These are phyloP conservation scores for Entomortierella lignicola DNA, from an alignment of 192 early-diverging fungal genomes.

Conservation along the genomic window DNA sequence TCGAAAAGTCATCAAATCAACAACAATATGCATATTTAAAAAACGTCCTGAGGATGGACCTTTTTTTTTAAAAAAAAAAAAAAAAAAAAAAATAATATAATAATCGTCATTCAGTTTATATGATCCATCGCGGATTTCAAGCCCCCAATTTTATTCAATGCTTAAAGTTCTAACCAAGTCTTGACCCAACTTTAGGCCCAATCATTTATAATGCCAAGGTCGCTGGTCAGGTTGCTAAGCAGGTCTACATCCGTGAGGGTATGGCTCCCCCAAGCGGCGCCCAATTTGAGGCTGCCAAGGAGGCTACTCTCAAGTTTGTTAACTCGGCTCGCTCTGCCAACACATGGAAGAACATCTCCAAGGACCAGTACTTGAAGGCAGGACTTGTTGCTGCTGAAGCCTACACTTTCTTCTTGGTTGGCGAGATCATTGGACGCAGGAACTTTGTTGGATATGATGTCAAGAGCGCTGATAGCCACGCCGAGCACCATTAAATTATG, in stretches of 20 bases:
- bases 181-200: constrained; percentile 15
- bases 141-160: background rate
- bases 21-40: background rate
- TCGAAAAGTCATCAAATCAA: background rate
- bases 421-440: constrained; percentile 73
- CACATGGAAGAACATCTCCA: constrained; percentile 59
- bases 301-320: constrained; percentile 53
- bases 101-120: background rate
- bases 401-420: constrained; percentile 70
- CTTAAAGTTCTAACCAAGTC: background rate
- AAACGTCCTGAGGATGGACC: background rate
- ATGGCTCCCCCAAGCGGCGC: constrained; percentile 66
- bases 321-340: constrained; percentile 47
- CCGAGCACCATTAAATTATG: constrained; percentile 42
- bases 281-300: constrained; percentile 62
- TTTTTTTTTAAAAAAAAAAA: no score
- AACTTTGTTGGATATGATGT: constrained; percentile 72
- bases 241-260: constrained; percentile 71
- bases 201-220: constrained; percentile 68
- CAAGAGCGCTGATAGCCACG: constrained; percentile 52
- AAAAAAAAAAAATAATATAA: no score
- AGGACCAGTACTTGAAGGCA: constrained; percentile 60
- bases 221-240: constrained; percentile 68
- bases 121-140: background rate
- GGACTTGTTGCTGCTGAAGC: constrained; percentile 65